Base-by-base conservation (phyloP, 1,284 basidiomycete species). In the Heimioporus punctisporus region DNA sequence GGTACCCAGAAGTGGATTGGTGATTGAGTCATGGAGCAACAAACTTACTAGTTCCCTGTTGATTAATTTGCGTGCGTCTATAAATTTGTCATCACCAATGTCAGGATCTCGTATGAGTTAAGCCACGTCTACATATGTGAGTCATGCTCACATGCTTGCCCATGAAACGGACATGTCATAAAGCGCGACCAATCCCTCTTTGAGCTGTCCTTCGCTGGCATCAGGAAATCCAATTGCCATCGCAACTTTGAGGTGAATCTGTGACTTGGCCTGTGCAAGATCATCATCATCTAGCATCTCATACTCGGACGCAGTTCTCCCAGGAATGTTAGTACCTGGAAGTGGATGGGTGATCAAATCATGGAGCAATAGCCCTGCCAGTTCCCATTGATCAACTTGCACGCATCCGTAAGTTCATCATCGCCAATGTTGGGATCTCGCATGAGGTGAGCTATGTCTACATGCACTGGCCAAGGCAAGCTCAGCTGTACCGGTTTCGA, bases 341-440 rank as follows among this genome's bases (percentile, higher is more conserved):
- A 98, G 76, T 4, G 97, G 96, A 72, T 97, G 82, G 1, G 86
- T 82, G 56, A 97, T 85, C 7, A 94, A 84, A 72, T 99, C 97
- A 71, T 99, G 95, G 56, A 88, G 82, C 60, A 99, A 75, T 25
- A 99, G 80, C 45, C 79, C 76, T 2, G 85, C 89, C 53, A 98
- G 81, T 70, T 99, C 97, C 76, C 72, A 64, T 95, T 84, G 62
- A 99, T 82, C 34, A 96, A 75, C 50, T 75, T 78, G 57, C 86
- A 80, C 0, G 85, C 90, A 6, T 76, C 72, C 5, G 75, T 74
- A 7, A 81, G 60, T 47, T 78, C 79, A 28, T 81, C 80, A 10
- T 34, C 31, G 9, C 77, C 75, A 15, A 86, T 68, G 50, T 74
- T 75, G 8, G 95, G 76, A 48, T 83, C 78, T 40, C 79, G 69